Base-by-base conservation (phyloP, 2,329 filamentous ascomycete species). In the Aspergillus sp. region DNA sequence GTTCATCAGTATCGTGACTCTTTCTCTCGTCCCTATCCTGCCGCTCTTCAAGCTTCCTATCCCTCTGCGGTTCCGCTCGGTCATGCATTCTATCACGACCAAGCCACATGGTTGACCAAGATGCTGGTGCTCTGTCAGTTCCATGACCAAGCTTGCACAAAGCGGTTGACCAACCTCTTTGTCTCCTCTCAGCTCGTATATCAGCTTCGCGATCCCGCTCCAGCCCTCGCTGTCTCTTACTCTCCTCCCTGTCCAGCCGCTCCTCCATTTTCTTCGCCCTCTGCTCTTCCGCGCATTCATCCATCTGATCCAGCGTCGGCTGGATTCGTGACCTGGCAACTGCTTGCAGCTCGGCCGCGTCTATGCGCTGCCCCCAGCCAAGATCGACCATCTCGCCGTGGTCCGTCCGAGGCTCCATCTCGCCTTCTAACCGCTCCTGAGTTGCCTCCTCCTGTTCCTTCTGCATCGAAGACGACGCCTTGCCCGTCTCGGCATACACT, bases 221-320 rank as follows among this genome's bases (percentile, higher is more conserved):
- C 11, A 57, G 44, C 8, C 52, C 67, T 30, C 73, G 70, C 30
- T 77, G 69, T 33, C 78, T 71, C 51, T 79, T 71, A 46, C 73
- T 71, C 41, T 77, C 68, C 36, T 85, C 77, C 39, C 76, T 67
- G 38, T 86, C 80, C 12, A 77, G 54, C 26, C 72, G 70, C 8
- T 74, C 58, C 42, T 78, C 74, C 29, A 78, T 68, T 39, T 82
- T 71, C 37, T 78, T 71, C 30, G 80, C 82, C 24, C 75, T 69
- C 52, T 86, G 79, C 40, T 70, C 69, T 50, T 86, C 81, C 0
- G 83, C 83, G 51, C 79, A 83, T 32, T 83, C 78, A 33, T 80
- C 78, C 40, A 95, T 91, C 43, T 93, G 83, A 44, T 94, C 80
- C 4, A 95, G 58, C 0, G 91, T 77, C 4, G 88, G 88, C 54